Percentiles rank a stretch among this genome's conserved stretches.
Conservation (phyloP, 2,329 filamentous ascomycete genomes). For the Xylaria sp. region DNA sequence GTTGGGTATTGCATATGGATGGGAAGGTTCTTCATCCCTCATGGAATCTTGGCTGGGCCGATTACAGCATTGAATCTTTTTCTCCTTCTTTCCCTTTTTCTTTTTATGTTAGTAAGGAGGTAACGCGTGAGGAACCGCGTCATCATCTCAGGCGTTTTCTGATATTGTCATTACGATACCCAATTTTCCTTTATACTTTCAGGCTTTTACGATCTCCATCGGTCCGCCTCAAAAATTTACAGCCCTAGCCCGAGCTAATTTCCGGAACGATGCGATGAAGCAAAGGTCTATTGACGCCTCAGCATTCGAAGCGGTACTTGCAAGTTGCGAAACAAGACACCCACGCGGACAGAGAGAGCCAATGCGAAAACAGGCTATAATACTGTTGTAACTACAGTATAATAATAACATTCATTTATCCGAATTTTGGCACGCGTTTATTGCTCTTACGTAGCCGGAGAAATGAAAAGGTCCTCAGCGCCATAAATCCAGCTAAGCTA, state of each 20-base stretch:
- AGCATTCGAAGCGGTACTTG: no score
- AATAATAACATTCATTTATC: no score
- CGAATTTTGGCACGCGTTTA: no score
- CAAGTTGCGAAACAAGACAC: no score
- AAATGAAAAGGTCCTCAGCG: no score
- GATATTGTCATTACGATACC: constrained; percentile 18
- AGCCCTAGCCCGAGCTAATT: not conserved
- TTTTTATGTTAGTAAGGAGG: not conserved
- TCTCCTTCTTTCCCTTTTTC: not conserved
- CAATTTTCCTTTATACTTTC: constrained; percentile 1
- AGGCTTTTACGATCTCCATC: not conserved
- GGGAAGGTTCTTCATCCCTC: not conserved
- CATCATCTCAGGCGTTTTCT: constrained; percentile 2
- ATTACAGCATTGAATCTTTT: not conserved
- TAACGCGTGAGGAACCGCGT: not conserved
- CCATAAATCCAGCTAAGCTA: not conserved
- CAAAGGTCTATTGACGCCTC: not conserved
- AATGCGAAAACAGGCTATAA: no score
- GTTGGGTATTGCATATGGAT: not conserved
- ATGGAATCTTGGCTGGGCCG: constrained; percentile 4
- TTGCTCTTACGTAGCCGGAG: no score
- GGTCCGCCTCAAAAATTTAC: not conserved
- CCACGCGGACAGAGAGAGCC: no score
- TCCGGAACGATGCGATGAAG: not conserved
- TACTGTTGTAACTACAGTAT: no score